Percentiles rank a stretch among this genome's conserved stretches.
Conservation (phyloP, 345 rosid genomes). For the Ceriops decandra region DNA sequence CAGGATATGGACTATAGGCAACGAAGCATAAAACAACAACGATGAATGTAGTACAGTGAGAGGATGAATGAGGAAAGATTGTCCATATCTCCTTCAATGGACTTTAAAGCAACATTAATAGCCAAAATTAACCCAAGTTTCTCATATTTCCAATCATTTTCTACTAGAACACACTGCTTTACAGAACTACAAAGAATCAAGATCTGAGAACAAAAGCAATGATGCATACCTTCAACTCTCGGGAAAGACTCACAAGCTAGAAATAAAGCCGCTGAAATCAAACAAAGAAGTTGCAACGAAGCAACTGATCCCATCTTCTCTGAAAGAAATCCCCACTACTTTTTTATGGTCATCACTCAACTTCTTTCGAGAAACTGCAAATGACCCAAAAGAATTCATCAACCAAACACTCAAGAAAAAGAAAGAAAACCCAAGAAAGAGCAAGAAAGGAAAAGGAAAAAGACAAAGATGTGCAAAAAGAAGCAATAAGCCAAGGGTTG, state of each 20-base stretch:
- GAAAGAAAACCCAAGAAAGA: slow-evolving; percentile 7
- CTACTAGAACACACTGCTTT: slow-evolving; percentile 25
- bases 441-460: slow-evolving; percentile 6
- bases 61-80: background rate
- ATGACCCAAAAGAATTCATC: slow-evolving; percentile 30
- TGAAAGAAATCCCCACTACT: slow-evolving; percentile 22
- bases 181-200: slow-evolving; percentile 25
- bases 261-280: slow-evolving; percentile 42
- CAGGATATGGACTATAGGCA: background rate
- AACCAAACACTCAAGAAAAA: slow-evolving; percentile 16
- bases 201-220: slow-evolving; percentile 45
- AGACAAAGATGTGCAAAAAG: slow-evolving; percentile 11
- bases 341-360: slow-evolving; percentile 16
- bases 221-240: slow-evolving; percentile 58
- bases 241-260: slow-evolving; percentile 49
- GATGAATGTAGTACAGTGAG: background rate
- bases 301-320: slow-evolving; percentile 39
- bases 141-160: slow-evolving; percentile 8
- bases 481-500: slow-evolving; percentile 16
- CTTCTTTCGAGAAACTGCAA: slow-evolving; percentile 11
- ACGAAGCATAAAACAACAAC: background rate
- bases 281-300: slow-evolving; percentile 37
- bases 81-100: background rate
- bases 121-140: slow-evolving; percentile 5
- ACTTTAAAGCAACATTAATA: background rate